Percentiles rank a stretch among this genome's conserved stretches.
Evolutionary conservation across 1,284 basidiomycete genomes (phyloP).

Genomic region (Pseudozyma flocculosa): DNA sequence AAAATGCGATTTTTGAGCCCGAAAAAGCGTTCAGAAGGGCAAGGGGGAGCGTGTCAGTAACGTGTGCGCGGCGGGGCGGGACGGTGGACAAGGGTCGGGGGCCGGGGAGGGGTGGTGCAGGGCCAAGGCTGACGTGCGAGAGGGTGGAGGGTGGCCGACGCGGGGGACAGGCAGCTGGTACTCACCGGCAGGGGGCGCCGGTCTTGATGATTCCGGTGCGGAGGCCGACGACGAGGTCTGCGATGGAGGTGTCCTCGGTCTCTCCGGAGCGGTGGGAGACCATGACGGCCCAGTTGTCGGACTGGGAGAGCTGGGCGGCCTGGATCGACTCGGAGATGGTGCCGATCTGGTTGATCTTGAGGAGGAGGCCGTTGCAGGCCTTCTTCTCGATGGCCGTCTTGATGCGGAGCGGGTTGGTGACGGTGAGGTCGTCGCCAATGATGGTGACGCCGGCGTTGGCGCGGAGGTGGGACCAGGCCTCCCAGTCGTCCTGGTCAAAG

Average conservation of each 20-base stretch:
- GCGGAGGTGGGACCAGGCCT: constrained; percentile 91
- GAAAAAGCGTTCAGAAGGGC: too few relatives aligned
- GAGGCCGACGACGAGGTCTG: constrained; percentile 92
- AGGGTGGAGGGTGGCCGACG: too few relatives aligned
- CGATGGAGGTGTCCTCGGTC: constrained; percentile 70
- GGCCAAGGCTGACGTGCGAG: too few relatives aligned
- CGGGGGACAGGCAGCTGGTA: too few relatives aligned
- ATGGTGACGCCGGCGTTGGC: constrained; percentile 66
- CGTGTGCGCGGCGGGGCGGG: too few relatives aligned
- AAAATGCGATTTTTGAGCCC: too few relatives aligned
- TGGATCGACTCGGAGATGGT: constrained; percentile 98
- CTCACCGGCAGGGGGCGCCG: constrained; percentile 88
- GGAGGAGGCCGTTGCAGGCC: constrained; percentile 96
- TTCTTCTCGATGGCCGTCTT: constrained; percentile 99
- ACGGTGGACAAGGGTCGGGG: too few relatives aligned
- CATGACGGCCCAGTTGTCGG: constrained; percentile 98
- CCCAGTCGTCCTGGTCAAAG: constrained; percentile 99
- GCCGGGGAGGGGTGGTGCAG: too few relatives aligned
- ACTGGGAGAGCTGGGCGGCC: constrained; percentile 93
- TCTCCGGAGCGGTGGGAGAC: constrained; percentile 98
- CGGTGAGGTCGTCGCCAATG: constrained; percentile 96
- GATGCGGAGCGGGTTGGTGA: constrained; percentile 97
- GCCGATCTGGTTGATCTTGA: constrained; percentile 95
- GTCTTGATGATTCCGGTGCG: constrained; percentile 97
- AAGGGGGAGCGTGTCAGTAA: too few relatives aligned